Percentiles rank a stretch among this genome's conserved stretches.
Evolutionary conservation across 2,329 filamentous ascomycete species (phyloP).

Genomic region (Rutstroemia sp.): DNA sequence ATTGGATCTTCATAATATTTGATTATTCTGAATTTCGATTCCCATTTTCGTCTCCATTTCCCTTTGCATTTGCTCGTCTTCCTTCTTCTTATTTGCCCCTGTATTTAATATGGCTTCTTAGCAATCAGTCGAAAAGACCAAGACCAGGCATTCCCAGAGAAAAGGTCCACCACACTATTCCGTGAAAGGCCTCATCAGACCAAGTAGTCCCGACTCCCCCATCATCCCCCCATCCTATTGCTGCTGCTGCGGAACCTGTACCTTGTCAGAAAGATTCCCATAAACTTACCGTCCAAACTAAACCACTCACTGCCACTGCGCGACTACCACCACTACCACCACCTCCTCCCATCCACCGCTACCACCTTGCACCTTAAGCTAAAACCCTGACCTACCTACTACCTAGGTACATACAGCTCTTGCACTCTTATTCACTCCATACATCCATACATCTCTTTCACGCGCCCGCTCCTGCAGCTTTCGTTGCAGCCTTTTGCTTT

Average conservation of each 20-base stretch:
- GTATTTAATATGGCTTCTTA: not conserved
- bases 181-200: not conserved
- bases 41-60: not conserved
- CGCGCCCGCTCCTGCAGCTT: slow-evolving; percentile 3
- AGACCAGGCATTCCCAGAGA: not conserved
- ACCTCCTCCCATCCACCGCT: not conserved
- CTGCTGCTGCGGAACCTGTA: slow-evolving; percentile 6
- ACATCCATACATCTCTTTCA: slow-evolving; percentile 2
- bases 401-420: slow-evolving; percentile 9
- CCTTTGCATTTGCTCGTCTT: not conserved
- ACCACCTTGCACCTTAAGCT: not conserved
- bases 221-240: not conserved
- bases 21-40: too few relatives aligned
- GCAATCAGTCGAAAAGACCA: not conserved
- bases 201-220: slow-evolving; percentile 5
- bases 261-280: slow-evolving; percentile 1
- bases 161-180: not conserved
- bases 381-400: not conserved
- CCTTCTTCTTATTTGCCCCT: not conserved
- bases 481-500: slow-evolving; percentile 6
- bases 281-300: not conserved
- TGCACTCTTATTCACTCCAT: not conserved
- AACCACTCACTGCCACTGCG: not conserved
- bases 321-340: not conserved
- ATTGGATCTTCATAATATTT: too few relatives aligned